Evolutionary conservation across 2,329 filamentous ascomycete species (phyloP), one percentile per base, ranked within the genome.

Genomic region (Neofusicoccum cordaticola): DNA sequence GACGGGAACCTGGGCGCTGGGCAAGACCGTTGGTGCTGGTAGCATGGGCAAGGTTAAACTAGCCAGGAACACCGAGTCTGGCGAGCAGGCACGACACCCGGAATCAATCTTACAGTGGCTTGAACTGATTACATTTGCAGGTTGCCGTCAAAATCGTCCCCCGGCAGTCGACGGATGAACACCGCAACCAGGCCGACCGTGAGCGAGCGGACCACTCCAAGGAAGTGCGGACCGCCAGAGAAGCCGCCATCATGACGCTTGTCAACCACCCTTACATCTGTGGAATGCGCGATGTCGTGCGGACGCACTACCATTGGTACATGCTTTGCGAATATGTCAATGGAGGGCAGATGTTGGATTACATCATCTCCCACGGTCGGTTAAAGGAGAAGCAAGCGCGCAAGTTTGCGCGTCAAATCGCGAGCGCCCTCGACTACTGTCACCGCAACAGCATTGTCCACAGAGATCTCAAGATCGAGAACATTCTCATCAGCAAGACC

Each of bases 271-370:
- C 94, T 13, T 96, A 97, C 74, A 96, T 99, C 65, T 98, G 95
- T 76, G 93, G 91, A 66, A 91, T 99, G 85, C 88, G 93, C 69
- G 95, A 99, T 79, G 93, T 97, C 31, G 90, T 98, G 64, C 90
- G 93, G 65, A 98, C 95, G 58, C 94, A 95, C 73, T 95, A 97
- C 76, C 95, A 99, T 79, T 99, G 95, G 95, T 99, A 99, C 79
- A 99, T 99, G 95, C 88, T 99, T 60, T 99, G 97, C 74, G 95
- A 99, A 80, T 97, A 95, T 77, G 95, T 99, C 78, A 97, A 99
- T 74, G 95, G 95, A 53, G 95, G 95, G 17, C 95, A 99, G 80
- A 98, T 99, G 95, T 88, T 99, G 67, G 95, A 99, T 81, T 99
- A 98, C 79, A 99, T 99, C 77, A 99, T 99, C 75, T 97, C 93